Base-by-base conservation (phyloP, 805 yeast genomes). In the Metschnikowia cerradonensis region DNA sequence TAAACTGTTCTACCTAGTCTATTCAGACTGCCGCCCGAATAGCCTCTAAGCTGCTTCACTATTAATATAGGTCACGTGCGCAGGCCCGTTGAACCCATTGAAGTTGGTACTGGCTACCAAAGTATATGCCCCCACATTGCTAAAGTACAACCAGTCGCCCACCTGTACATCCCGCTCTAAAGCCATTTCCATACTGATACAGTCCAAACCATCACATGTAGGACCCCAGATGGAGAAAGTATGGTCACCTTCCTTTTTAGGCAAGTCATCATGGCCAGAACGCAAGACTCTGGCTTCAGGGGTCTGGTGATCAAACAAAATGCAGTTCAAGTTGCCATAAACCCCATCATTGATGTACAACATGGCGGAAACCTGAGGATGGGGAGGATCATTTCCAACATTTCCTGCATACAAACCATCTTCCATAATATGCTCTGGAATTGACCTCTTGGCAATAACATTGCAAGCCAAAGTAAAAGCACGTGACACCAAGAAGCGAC, bases 141-240 rank as follows among this genome's bases (percentile, higher is more conserved):
- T 76, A 71, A 92, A 91, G 68, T 83, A 89, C 51, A 92, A 65
- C 98, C 98, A 92, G 67, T 92, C 98, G 7, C 97, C 98, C 40
- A 87, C 85, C 19, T 75, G 73, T 41, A 90, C 82, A 37, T 82
- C 81, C 49, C 78, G 75, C 17, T 83, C 75, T 61, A 92, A 73
- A 34, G 58, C 60, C 52, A 81, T 72, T 35, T 72, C 74, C 43
- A 73, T 66, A 17, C 86, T 67, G 51, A 92, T 81, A 67, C 96
- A 86, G 67, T 92, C 99, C 55, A 92, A 76, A 3, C 97, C 97
- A 70, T 92, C 99, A 72, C 99, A 92, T 17, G 98, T 92, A 41
- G 98, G 99, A 5, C 99, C 99, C 99, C 99, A 92, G 53, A 94
- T 78, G 3, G 96, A 88, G 48, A 79, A 85, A 41, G 66, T 67